A percentile compares a stretch with the other conserved stretches of the same genome.
These are phyloP conservation scores for Asterochloris erici DNA, from an alignment of 139 green algal genomes.

Conservation along the genomic window DNA sequence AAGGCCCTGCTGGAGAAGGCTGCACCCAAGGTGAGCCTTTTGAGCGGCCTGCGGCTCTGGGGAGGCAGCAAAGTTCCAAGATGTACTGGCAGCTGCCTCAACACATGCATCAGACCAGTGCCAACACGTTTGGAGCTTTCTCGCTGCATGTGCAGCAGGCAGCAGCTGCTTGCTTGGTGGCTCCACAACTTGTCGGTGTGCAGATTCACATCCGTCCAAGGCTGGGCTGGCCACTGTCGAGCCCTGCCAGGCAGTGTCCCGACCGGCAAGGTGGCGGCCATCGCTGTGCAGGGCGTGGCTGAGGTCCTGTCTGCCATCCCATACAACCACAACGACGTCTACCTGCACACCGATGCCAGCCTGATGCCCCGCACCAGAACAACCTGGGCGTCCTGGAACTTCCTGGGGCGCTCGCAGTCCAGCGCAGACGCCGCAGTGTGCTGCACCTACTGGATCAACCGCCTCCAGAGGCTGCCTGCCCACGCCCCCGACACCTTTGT, in stretches of 20 bases:
- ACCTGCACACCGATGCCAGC: conserved; percentile 75
- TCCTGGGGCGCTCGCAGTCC: conserved; percentile 35
- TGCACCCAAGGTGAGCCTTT: conserved; percentile 13
- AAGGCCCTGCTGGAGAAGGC: conserved; percentile 63
- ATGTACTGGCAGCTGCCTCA: too few species aligned
- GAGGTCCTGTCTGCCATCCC: conserved; percentile 74
- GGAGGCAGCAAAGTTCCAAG: background rate
- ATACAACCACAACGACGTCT: conserved; percentile 84
- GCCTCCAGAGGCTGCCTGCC: conserved; percentile 64
- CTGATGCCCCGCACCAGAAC: conserved; percentile 76
- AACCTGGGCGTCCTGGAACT: conserved; percentile 92
- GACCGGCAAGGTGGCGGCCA: too few species aligned
- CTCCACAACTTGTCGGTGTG: too few species aligned
- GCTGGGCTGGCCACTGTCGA: too few species aligned
- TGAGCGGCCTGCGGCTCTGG: background rate
- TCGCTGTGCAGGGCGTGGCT: conserved; percentile 35
- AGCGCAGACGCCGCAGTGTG: conserved; percentile 57
- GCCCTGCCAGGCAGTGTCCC: too few species aligned
- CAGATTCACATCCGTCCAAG: too few species aligned
- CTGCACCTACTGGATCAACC: conserved; percentile 92
- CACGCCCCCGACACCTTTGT: conserved; percentile 77
- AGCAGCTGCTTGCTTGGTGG: too few species aligned
- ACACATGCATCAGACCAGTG: too few species aligned
- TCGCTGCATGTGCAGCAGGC: too few species aligned
- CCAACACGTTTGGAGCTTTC: too few species aligned